These are phyloP conservation scores for Aspergillus sp. DNA, from an alignment of 2,329 filamentous ascomycete genomes.

Conservation along the genomic window DNA sequence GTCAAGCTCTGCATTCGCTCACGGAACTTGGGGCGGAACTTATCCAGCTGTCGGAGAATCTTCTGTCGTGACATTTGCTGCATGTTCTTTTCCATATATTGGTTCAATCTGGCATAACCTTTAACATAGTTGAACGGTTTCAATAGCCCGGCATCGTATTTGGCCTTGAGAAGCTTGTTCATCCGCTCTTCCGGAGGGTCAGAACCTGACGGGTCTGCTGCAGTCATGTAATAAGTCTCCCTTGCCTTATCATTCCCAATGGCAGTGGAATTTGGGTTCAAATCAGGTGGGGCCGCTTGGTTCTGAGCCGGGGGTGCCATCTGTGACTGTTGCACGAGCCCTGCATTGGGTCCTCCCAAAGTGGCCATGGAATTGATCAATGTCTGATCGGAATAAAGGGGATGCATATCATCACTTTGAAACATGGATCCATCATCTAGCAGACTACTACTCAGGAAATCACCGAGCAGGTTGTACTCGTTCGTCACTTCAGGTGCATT, in stretches of 20 bases:
- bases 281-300: slow-evolving; percentile 36
- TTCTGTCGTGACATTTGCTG: slow-evolving; percentile 75
- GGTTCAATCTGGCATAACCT: slow-evolving; percentile 79
- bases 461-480: slow-evolving; percentile 93
- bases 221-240: slow-evolving; percentile 90
- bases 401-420: slow-evolving; percentile 56
- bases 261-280: slow-evolving; percentile 52
- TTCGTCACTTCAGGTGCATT: slow-evolving; percentile 87
- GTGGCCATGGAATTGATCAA: slow-evolving; percentile 38
- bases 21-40: slow-evolving; percentile 89
- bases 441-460: slow-evolving; percentile 87
- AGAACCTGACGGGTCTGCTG: slow-evolving; percentile 84
- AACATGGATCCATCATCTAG: slow-evolving; percentile 72
- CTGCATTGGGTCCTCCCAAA: slow-evolving; percentile 21
- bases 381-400: slow-evolving; percentile 54
- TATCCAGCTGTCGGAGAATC: slow-evolving; percentile 82
- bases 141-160: slow-evolving; percentile 88
- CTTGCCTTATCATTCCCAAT: slow-evolving; percentile 56
- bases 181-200: slow-evolving; percentile 87
- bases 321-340: slow-evolving; percentile 30
- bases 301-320: slow-evolving; percentile 23
- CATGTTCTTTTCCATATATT: slow-evolving; percentile 87
- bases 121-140: slow-evolving; percentile 99
- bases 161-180: slow-evolving; percentile 86
- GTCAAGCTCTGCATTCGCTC: slow-evolving; percentile 89